These are phyloP conservation scores for Rhizophagus clarus DNA, from an alignment of 192 early-diverging fungal species.

Conservation along the genomic window DNA sequence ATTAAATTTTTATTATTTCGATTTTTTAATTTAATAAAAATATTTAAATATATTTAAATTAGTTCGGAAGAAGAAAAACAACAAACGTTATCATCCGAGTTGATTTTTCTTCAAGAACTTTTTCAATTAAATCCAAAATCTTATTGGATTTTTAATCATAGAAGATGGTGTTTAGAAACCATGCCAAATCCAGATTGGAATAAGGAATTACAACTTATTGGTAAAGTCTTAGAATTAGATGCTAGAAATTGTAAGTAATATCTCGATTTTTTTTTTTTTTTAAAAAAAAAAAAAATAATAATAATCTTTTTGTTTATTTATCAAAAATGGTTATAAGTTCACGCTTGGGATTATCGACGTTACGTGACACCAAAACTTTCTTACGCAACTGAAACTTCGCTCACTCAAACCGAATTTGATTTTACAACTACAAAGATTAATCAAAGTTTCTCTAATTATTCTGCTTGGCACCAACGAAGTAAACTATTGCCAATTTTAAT, in stretches of 20 bases:
- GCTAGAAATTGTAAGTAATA: slow-evolving; percentile 81
- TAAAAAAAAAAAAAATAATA: not conserved
- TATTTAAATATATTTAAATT: not conserved
- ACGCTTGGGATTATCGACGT: slow-evolving; percentile 98
- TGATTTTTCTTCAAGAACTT: slow-evolving; percentile 73
- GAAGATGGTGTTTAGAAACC: slow-evolving; percentile 82
- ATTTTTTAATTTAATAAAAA: not conserved
- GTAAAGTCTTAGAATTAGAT: slow-evolving; percentile 82
- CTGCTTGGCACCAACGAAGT: slow-evolving; percentile 97
- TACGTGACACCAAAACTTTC: slow-evolving; percentile 67
- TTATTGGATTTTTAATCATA: slow-evolving; percentile 98
- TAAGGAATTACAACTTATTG: slow-evolving; percentile 74
- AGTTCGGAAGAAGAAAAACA: slow-evolving; percentile 40
- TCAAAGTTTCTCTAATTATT: slow-evolving; percentile 94
- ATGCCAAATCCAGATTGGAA: slow-evolving; percentile 81
- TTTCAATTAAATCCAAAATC: slow-evolving; percentile 87
- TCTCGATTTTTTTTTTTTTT: slow-evolving; percentile 14
- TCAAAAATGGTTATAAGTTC: slow-evolving; percentile 56
- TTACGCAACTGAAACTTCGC: slow-evolving; percentile 33
- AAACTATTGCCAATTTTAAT: slow-evolving; percentile 71
- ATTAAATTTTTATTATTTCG: slow-evolving; percentile 20
- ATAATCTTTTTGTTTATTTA: not conserved
- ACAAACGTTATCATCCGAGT: slow-evolving; percentile 61
- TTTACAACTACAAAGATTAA: slow-evolving; percentile 90
- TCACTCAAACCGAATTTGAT: slow-evolving; percentile 73